These are phyloP conservation scores for Dillenia suffruticosa DNA, from an alignment of 164 flowering plant species.

Conservation along the genomic window DNA sequence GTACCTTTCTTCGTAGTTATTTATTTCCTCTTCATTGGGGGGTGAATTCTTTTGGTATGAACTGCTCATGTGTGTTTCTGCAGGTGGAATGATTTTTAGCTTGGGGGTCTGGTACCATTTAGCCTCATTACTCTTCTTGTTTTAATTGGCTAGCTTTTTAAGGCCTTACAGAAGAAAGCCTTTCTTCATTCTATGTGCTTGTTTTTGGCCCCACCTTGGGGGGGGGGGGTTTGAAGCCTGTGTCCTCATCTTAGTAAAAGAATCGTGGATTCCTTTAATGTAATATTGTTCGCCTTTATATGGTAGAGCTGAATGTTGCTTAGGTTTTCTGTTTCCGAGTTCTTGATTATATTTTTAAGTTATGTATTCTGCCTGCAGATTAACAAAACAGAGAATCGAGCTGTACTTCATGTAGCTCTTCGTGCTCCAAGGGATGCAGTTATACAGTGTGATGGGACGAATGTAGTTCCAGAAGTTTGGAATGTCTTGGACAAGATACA, in stretches of 20 bases:
- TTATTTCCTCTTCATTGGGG: too few species aligned
- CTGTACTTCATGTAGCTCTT: slow-evolving; percentile 97
- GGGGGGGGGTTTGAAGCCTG: too few species aligned
- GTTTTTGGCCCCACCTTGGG: too few species aligned
- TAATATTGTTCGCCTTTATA: not conserved
- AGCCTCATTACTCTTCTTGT: too few species aligned
- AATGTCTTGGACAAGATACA: slow-evolving; percentile 82
- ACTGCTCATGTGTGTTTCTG: not conserved
- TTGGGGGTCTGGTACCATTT: too few species aligned
- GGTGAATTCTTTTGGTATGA: not conserved
- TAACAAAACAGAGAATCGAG: slow-evolving; percentile 84
- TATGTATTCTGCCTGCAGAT: slow-evolving; percentile 39
- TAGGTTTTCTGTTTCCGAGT: not conserved
- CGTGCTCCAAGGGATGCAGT: slow-evolving; percentile 80
- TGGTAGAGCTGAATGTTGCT: not conserved
- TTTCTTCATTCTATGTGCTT: too few species aligned
- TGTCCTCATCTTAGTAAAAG: too few species aligned
- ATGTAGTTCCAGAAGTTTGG: slow-evolving; percentile 97
- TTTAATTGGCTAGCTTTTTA: too few species aligned
- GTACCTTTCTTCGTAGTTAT: slow-evolving; percentile 11
- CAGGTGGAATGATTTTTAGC: not conserved
- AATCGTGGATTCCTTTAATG: too few species aligned
- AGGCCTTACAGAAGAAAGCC: too few species aligned
- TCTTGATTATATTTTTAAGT: not conserved
- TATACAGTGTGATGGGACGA: slow-evolving; percentile 74